Conservation (phyloP, 768 basidiomycete genomes). For the Ephemerocybe angulata region DNA sequence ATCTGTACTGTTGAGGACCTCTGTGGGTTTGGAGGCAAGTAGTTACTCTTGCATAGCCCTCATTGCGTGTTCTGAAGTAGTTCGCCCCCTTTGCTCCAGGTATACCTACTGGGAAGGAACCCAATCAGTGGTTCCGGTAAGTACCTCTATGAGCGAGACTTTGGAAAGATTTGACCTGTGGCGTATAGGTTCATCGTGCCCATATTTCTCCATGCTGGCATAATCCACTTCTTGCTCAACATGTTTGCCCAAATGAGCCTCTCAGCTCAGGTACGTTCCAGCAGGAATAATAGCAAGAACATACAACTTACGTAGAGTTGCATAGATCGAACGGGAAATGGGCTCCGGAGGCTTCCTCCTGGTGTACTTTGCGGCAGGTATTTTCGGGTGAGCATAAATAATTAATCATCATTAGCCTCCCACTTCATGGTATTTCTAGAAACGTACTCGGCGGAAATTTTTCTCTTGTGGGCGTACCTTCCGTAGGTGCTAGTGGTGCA, state of each 20-base stretch:
- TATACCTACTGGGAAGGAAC: conserved; percentile 22
- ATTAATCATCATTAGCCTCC: background rate
- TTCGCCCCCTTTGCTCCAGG: background rate
- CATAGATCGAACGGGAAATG: conserved; percentile 86
- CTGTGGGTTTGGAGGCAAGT: conserved; percentile 82
- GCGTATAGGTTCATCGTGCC: conserved; percentile 72
- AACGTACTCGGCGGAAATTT: conserved; percentile 94
- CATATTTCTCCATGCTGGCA: conserved; percentile 92
- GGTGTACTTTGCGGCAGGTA: conserved; percentile 86
- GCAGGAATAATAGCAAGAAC: background rate
- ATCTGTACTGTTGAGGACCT: conserved; percentile 76
- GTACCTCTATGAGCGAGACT: conserved; percentile 7
- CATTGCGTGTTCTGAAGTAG: too few relatives aligned
- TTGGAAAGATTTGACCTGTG: conserved; percentile 1
- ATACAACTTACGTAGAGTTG: background rate
- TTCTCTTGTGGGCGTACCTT: conserved; percentile 80
- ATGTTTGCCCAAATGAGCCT: conserved; percentile 81
- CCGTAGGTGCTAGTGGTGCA: conserved; percentile 89
- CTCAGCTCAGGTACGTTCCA: conserved; percentile 64
- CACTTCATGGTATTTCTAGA: conserved; percentile 30
- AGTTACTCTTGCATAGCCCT: conserved; percentile 34
- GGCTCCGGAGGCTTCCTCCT: conserved; percentile 82
- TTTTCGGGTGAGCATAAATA: conserved; percentile 66
- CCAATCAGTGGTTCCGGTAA: conserved; percentile 49
- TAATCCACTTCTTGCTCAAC: conserved; percentile 88